A percentile compares a stretch with the other conserved stretches of the same genome.
Conservation (phyloP, 1,139 yeast genomes). For the Kurtzmaniella quercitrusa region DNA sequence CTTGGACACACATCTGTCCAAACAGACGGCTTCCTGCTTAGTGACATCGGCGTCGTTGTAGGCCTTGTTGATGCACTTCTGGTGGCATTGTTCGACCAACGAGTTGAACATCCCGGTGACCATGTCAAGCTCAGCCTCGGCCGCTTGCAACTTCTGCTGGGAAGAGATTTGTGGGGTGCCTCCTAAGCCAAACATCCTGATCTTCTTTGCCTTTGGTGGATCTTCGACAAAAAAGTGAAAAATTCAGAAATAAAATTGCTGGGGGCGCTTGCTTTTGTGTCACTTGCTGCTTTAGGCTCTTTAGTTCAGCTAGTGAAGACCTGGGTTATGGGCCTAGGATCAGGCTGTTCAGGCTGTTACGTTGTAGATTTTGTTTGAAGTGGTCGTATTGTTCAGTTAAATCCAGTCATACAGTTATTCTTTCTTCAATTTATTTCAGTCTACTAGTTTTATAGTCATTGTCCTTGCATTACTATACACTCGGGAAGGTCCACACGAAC, state of each 20-base stretch:
- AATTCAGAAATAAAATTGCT: background rate
- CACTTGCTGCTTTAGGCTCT: too few species aligned
- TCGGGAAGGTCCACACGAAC: conserved; percentile 36
- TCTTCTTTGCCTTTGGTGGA: background rate
- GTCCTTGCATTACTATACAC: conserved; percentile 4
- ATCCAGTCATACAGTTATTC: too few species aligned
- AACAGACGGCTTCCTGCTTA: conserved; percentile 84
- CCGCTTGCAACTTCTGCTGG: conserved; percentile 66
- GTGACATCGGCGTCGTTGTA: conserved; percentile 76
- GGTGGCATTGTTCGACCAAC: conserved; percentile 77
- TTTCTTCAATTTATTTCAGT: too few species aligned
- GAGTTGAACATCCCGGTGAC: conserved; percentile 97
- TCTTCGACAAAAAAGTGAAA: background rate
- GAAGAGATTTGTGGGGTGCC: conserved; percentile 71
- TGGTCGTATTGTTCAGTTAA: too few species aligned
- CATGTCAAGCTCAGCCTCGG: conserved; percentile 93
- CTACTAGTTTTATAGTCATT: too few species aligned
- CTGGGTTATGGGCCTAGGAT: too few species aligned
- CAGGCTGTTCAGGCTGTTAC: too few species aligned
- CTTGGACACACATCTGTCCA: conserved; percentile 96
- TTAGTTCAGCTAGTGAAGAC: too few species aligned
- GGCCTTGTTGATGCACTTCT: conserved; percentile 68
- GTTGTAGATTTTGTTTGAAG: too few species aligned
- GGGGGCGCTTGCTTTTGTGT: background rate
- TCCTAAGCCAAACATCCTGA: conserved; percentile 73